Percentiles rank a stretch among this genome's conserved stretches.
These are phyloP conservation scores for Microdochium trichocladiopsis DNA, from an alignment of 2,329 filamentous ascomycete genomes.

Conservation along the genomic window DNA sequence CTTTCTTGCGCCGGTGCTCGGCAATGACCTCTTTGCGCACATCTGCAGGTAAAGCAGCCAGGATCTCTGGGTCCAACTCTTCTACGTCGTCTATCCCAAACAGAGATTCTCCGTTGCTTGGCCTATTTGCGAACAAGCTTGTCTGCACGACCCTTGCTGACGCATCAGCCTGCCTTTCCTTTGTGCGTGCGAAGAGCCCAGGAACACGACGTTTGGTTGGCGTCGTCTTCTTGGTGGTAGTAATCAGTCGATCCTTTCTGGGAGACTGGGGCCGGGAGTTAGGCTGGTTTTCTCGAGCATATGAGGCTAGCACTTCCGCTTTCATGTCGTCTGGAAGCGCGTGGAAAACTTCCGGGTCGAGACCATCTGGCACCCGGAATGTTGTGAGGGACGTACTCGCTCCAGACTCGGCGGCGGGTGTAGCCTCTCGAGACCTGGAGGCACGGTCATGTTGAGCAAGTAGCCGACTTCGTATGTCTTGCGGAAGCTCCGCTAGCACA, in stretches of 20 bases:
- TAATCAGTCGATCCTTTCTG: slow-evolving; percentile 45
- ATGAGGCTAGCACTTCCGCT: slow-evolving; percentile 64
- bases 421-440: slow-evolving; percentile 30
- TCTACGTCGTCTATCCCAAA: slow-evolving; percentile 24
- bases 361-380: slow-evolving; percentile 57
- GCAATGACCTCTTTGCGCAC: slow-evolving; percentile 71
- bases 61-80: slow-evolving; percentile 62
- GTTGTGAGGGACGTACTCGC: slow-evolving; percentile 26
- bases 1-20: slow-evolving; percentile 62
- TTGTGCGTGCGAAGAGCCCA: slow-evolving; percentile 33
- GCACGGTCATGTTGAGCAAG: slow-evolving; percentile 44
- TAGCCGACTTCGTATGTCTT: slow-evolving; percentile 73
- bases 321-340: slow-evolving; percentile 82
- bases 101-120: slow-evolving; percentile 14
- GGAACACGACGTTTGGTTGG: slow-evolving; percentile 59
- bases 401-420: slow-evolving; percentile 24
- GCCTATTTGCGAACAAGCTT: slow-evolving; percentile 50
- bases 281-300: slow-evolving; percentile 16
- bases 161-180: slow-evolving; percentile 43
- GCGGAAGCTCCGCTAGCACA: slow-evolving; percentile 78
- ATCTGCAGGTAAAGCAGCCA: slow-evolving; percentile 77
- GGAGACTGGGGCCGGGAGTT: slow-evolving; percentile 40
- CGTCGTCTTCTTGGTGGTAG: slow-evolving; percentile 45
- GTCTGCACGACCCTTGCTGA: slow-evolving; percentile 63
- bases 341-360: slow-evolving; percentile 78